Conservation (phyloP, 2,329 filamentous ascomycete species). For the Alternaria incomplexa region DNA sequence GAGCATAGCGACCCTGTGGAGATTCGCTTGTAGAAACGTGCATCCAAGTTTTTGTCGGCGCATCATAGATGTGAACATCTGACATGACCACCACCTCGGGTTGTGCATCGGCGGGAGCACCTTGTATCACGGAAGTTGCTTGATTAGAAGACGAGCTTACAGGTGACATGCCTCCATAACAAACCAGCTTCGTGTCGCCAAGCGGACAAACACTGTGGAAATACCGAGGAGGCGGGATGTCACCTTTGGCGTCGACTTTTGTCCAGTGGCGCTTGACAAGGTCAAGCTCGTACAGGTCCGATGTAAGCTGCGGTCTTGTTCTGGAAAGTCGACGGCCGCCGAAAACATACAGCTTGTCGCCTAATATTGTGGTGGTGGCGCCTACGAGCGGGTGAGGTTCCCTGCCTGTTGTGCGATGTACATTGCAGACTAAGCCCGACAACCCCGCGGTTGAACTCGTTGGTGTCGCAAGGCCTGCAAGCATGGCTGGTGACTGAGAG, state of each 20-base stretch:
- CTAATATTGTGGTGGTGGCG: constrained; percentile 91
- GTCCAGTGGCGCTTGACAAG: constrained; percentile 92
- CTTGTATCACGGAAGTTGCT: constrained; percentile 44
- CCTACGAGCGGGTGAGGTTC: constrained; percentile 92
- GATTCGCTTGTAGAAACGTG: constrained; percentile 79
- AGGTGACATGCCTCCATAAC: constrained; percentile 98
- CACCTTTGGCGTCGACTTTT: constrained; percentile 81
- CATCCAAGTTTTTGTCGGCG: constrained; percentile 81
- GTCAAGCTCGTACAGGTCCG: constrained; percentile 92
- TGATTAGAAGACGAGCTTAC: constrained; percentile 56
- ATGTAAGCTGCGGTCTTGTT: constrained; percentile 81
- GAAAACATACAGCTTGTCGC: constrained; percentile 96
- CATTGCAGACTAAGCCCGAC: constrained; percentile 71
- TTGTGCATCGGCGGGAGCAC: constrained; percentile 64
- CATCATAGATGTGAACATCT: constrained; percentile 95
- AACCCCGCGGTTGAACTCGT: constrained; percentile 63
- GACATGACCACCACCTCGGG: constrained; percentile 97
- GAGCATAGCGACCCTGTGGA: constrained; percentile 93
- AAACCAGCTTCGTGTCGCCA: constrained; percentile 94
- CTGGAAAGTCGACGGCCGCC: constrained; percentile 87
- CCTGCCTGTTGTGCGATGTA: constrained; percentile 82
- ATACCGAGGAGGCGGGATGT: constrained; percentile 88
- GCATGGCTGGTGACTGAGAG: constrained; percentile 52
- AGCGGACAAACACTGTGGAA: constrained; percentile 96
- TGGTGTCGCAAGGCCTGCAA: constrained; percentile 46